Base-by-base conservation (phyloP, 2,329 filamentous ascomycete species). In the Fusarium chlamydosporum region DNA sequence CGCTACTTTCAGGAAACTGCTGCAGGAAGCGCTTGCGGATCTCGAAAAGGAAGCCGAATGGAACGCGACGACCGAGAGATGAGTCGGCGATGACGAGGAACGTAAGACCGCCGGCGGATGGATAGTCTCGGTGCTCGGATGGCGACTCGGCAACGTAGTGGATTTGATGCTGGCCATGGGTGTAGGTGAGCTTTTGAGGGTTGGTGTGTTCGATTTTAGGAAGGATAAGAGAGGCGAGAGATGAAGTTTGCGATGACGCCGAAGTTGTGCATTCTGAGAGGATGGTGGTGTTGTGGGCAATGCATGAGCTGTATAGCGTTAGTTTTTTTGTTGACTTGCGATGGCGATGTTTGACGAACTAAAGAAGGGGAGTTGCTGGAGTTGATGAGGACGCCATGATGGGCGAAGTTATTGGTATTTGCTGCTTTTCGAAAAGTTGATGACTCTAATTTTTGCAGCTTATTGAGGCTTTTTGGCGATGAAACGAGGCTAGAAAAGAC, bases 81-180 rank as follows among this genome's bases (percentile, higher is more conserved):
- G 90, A 87, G 72, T 94, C 91, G 48, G 94, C 92, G 66, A 99
- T 89, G 62, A 97, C 93, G 48, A 99, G 88, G 81, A 96, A 99
- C 46, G 94, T 97, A 38, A 99, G 87, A 1, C 94, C 92, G 54
- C 93, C 93, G 51, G 92, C 89, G 9, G 89, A 88, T 50, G 85
- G 84, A 74, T 80, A 83, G 74, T 72, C 76, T 58, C 83, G 83
- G 76, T 90, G 87, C 73, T 87, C 87, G 4, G 89, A 90, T 11
- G 93, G 90, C 1, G 93, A 89, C 77, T 96, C 92, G 75, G 94
- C 88, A 77, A 98, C 92, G 85, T 97, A 97, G 86, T 99, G 95
- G 80, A 98, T 96, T 84, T 96, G 93, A 79, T 96, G 90, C 63
- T 90, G 85, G 81, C 94, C 92, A 80, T 97, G 94, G 40, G 93